phyloP scores from a whole-genome alignment of 2,329 filamentous ascomycete species.

The Sclerotinia spermophila region DNA sequence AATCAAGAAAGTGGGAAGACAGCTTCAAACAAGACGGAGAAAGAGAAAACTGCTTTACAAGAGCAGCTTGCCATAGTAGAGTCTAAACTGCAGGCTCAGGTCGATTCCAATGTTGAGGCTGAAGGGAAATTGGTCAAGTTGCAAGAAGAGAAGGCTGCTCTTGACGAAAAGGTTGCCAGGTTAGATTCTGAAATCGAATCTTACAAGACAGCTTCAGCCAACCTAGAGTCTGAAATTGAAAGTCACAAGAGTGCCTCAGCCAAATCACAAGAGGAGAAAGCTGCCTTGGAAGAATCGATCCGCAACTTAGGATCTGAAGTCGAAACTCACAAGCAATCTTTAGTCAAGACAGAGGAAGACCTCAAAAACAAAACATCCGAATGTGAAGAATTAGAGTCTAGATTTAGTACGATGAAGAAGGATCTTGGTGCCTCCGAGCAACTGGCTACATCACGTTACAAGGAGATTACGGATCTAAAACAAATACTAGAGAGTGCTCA shows the following conservation, averaged over 20 bases:
- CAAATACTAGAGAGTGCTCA: constrained; percentile 81
- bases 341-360: constrained; percentile 32
- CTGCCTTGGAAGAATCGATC: constrained; percentile 60
- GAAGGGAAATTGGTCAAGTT: constrained; percentile 59
- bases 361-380: constrained; percentile 46
- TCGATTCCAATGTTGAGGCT: constrained; percentile 37
- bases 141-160: constrained; percentile 60
- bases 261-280: constrained; percentile 65
- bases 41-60: not conserved
- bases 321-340: constrained; percentile 36
- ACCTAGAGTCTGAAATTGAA: constrained; percentile 68
- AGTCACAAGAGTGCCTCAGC: constrained; percentile 28
- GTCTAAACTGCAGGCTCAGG: not conserved
- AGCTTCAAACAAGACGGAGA: not conserved
- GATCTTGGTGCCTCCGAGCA: constrained; percentile 84
- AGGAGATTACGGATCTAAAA: constrained; percentile 76
- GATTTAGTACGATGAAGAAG: constrained; percentile 67
- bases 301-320: constrained; percentile 69
- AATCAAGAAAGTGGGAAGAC: constrained; percentile 50
- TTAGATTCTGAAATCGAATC: constrained; percentile 66
- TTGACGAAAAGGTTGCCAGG: constrained; percentile 61
- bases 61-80: not conserved
- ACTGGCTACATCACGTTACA: constrained; percentile 81
- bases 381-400: constrained; percentile 66
- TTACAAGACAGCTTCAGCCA: constrained; percentile 34